phyloP scores from a whole-genome alignment of 495 filamentous ascomycete genomes.

The Massariosphaeria phaeospora region DNA sequence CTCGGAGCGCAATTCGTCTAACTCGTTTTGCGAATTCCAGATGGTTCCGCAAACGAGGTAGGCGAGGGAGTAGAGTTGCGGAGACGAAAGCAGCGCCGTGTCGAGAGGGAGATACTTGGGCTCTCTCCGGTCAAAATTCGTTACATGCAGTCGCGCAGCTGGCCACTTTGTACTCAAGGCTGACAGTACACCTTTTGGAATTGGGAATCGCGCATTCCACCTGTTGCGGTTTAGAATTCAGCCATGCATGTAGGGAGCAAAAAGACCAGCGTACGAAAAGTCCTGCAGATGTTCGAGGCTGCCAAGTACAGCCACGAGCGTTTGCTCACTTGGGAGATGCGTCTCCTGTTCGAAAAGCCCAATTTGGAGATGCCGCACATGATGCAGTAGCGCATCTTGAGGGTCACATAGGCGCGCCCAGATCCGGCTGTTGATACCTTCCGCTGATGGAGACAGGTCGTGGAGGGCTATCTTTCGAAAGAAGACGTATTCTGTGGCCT shows the following conservation, averaged over 20 bases:
- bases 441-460: background rate
- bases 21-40: background rate
- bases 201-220: background rate
- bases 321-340: background rate
- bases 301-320: background rate
- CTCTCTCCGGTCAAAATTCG: background rate
- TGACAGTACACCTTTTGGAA: background rate
- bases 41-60: background rate
- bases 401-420: background rate
- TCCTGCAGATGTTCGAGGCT: background rate
- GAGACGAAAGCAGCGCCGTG: background rate
- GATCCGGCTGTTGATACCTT: background rate
- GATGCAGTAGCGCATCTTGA: background rate
- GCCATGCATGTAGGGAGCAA: no score
- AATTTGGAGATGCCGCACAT: background rate
- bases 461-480: background rate
- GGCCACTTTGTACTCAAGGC: background rate
- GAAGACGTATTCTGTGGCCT: background rate
- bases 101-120: background rate
- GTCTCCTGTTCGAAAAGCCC: background rate
- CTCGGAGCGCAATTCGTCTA: background rate
- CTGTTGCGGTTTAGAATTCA: background rate
- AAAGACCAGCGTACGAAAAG: no score
- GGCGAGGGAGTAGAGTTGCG: background rate
- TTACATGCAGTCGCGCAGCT: background rate